Evolutionary conservation across 108 stramenopile genomes (phyloP).

Genomic region (Cyclotella distinguenda): DNA sequence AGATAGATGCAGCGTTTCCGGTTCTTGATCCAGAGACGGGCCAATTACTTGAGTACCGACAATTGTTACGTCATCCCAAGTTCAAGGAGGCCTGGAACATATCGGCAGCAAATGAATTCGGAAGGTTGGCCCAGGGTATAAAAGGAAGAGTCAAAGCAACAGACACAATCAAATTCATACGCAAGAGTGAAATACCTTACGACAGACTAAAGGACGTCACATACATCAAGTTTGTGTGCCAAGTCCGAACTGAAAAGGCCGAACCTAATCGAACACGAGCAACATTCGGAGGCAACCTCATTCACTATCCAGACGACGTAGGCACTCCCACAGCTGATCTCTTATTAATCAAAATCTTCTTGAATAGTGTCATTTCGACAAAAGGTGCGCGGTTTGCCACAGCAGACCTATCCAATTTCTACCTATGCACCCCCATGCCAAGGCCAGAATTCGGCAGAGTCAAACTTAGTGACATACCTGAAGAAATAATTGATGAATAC

Average conservation of each 20-base stretch:
- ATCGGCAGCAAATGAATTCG: conserved; percentile 2
- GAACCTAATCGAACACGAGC: background rate
- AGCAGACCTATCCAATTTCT: conserved; percentile 49
- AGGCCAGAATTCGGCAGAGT: conserved; percentile 46
- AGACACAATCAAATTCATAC: conserved; percentile 43
- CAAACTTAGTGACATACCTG: conserved; percentile 26
- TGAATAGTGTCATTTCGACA: conserved; percentile 52
- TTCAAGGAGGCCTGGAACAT: conserved; percentile 7
- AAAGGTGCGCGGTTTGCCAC: conserved; percentile 34
- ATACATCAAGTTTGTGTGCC: conserved; percentile 5
- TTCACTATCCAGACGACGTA: conserved; percentile 25
- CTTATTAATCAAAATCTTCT: conserved; percentile 16
- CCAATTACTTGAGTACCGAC: conserved; percentile 9
- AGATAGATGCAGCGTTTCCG: background rate
- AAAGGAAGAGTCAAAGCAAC: conserved; percentile 7
- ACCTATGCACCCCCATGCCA: conserved; percentile 42
- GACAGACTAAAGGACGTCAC: conserved; percentile 22
- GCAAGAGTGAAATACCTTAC: conserved; percentile 22
- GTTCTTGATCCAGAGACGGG: conserved; percentile 22
- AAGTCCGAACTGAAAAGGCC: background rate
- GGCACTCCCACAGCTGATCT: conserved; percentile 32
- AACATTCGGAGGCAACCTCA: conserved; percentile 27
- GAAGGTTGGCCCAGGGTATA: conserved; percentile 6
- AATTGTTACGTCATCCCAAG: conserved; percentile 1
- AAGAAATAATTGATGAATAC: conserved; percentile 36